These are phyloP conservation scores for Cutaneotrichosporon arboriforme DNA, from an alignment of 1,284 basidiomycete genomes.

Conservation along the genomic window DNA sequence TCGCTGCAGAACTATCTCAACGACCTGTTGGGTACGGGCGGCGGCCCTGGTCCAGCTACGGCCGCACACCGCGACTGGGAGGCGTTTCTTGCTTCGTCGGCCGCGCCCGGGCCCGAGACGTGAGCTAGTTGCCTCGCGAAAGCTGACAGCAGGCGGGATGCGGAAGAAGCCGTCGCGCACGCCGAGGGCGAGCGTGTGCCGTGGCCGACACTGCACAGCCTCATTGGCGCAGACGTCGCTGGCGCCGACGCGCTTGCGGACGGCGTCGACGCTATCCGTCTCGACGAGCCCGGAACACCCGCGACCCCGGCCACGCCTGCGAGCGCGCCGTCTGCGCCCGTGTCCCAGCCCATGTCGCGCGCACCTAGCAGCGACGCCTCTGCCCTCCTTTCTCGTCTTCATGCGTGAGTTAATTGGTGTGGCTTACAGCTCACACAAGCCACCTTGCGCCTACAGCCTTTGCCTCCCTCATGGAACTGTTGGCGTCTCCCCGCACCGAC, in stretches of 20 bases:
- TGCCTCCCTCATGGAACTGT: conserved; percentile 32
- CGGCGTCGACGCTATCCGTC: not conserved
- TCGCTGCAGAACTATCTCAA: conserved; percentile 12
- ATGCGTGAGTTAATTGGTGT: not conserved
- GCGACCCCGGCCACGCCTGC: not conserved
- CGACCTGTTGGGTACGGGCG: conserved; percentile 3
- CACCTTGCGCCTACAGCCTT: conserved; percentile 23
- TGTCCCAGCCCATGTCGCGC: not conserved
- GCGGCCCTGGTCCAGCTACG: conserved; percentile 10
- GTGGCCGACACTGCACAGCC: conserved; percentile 16
- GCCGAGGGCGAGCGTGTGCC: conserved; percentile 4
- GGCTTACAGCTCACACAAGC: not conserved
- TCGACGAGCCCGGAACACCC: not conserved
- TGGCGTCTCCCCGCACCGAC: conserved; percentile 44
- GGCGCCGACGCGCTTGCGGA: not conserved
- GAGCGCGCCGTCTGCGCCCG: not conserved
- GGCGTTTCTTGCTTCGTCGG: not conserved
- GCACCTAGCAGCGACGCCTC: not conserved
- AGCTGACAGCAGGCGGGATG: conserved; percentile 1
- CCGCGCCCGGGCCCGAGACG: conserved; percentile 3
- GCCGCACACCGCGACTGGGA: conserved; percentile 17
- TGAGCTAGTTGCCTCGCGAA: not conserved
- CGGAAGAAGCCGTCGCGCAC: not conserved
- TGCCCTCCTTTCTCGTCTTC: conserved; percentile 6
- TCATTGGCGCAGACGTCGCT: conserved; percentile 5